Conservation (phyloP, 192 early-diverging fungal genomes). For the Entomortierella parvispora region DNA sequence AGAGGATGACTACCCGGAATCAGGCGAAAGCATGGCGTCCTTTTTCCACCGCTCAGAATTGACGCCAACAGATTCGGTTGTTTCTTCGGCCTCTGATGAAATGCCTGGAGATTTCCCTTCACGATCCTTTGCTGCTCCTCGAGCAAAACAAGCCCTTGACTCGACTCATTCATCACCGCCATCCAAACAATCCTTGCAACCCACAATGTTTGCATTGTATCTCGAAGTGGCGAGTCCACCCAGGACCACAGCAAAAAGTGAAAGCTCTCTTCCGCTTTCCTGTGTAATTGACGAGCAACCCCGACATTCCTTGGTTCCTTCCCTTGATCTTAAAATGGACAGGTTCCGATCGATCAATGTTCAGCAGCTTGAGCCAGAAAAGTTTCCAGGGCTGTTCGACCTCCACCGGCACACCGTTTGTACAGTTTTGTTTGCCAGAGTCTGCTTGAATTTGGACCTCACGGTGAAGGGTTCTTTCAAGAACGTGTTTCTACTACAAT, state of each 20-base stretch:
- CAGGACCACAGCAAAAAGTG: too few relatives aligned
- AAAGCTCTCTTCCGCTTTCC: too few relatives aligned
- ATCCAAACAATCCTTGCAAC: conserved; percentile 12
- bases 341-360: conserved; percentile 15
- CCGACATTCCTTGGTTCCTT: conserved; percentile 11
- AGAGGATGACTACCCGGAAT: background rate
- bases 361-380: conserved; percentile 18
- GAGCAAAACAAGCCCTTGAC: too few relatives aligned
- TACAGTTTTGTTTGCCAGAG: conserved; percentile 23
- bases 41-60: conserved; percentile 6
- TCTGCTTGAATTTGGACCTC: conserved; percentile 56
- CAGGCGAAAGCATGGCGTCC: background rate
- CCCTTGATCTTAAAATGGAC: conserved; percentile 13
- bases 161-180: background rate
- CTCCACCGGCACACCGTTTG: conserved; percentile 17
- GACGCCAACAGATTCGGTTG: conserved; percentile 15
- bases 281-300: too few relatives aligned
- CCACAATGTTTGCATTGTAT: conserved; percentile 21
- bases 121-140: too few relatives aligned
- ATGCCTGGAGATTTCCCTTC: background rate
- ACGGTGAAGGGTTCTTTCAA: conserved; percentile 55
- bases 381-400: conserved; percentile 25
- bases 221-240: too few relatives aligned
- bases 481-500: conserved; percentile 56
- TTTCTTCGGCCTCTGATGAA: conserved; percentile 7